Evolutionary conservation across 371 early-diverging fungal genomes (phyloP).

Genomic region (Mucor irregularis): DNA sequence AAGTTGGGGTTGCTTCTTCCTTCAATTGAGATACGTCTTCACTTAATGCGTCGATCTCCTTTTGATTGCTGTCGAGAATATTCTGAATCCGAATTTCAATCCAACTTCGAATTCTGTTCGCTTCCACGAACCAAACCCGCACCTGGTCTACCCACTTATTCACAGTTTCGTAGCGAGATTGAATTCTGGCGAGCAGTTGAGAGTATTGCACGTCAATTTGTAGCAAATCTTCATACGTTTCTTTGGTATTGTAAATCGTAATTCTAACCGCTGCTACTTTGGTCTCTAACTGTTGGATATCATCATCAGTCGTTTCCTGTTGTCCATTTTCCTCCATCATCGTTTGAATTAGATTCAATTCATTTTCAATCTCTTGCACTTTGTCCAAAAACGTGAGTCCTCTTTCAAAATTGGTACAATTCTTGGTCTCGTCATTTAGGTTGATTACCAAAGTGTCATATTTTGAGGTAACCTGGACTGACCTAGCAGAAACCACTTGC

Average conservation of each 20-base stretch:
- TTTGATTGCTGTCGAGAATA: conserved; percentile 29
- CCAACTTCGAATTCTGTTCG: conserved; percentile 49
- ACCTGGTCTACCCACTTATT: conserved; percentile 55
- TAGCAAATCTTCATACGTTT: conserved; percentile 35
- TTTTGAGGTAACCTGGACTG: conserved; percentile 1
- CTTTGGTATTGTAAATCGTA: conserved; percentile 27
- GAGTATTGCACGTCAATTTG: conserved; percentile 15
- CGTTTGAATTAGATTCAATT: conserved; percentile 41
- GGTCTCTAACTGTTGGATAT: conserved; percentile 34
- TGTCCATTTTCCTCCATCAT: conserved; percentile 30
- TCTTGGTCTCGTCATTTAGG: conserved; percentile 17
- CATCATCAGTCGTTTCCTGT: conserved; percentile 32
- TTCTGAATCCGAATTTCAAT: conserved; percentile 42
- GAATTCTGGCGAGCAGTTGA: conserved; percentile 21
- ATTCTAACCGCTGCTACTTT: conserved; percentile 34
- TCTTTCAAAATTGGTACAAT: conserved; percentile 29
- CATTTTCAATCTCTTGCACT: conserved; percentile 33
- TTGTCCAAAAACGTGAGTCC: conserved; percentile 28
- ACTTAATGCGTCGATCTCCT: conserved; percentile 32
- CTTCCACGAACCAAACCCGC: conserved; percentile 54
- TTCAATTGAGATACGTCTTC: conserved; percentile 12
- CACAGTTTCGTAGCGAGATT: conserved; percentile 35
- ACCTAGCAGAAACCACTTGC: conserved; percentile 5
- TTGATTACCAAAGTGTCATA: not conserved
- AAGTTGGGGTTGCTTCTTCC: conserved; percentile 7